phyloP scores from a whole-genome alignment of 2,329 filamentous ascomycete genomes.

The Fusarium proliferatum region DNA sequence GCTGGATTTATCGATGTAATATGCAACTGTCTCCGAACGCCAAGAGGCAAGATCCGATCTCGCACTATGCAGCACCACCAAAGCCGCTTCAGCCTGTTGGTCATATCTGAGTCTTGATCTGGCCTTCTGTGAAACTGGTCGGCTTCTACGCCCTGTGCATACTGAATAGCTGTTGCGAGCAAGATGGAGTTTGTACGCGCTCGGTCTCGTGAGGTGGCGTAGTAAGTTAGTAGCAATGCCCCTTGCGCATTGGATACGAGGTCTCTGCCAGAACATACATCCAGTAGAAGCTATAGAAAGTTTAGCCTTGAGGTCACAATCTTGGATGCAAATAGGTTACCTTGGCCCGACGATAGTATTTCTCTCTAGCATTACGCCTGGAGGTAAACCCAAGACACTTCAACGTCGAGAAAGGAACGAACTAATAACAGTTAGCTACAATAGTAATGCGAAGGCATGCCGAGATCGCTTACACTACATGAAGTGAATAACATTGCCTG shows the following conservation, averaged over 20 bases:
- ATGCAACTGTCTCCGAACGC: not conserved
- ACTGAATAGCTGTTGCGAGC: not conserved
- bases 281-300: not conserved
- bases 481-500: not conserved
- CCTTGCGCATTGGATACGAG: not conserved
- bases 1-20: not conserved
- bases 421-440: not conserved
- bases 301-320: not conserved
- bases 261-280: accelerated
- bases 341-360: not conserved
- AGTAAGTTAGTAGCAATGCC: accelerated
- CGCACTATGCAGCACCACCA: not conserved
- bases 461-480: not conserved
- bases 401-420: not conserved
- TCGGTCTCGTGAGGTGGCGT: not conserved
- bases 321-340: not conserved
- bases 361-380: not conserved
- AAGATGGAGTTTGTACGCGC: not conserved
- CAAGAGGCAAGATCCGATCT: not conserved
- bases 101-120: accelerated
- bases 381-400: not conserved
- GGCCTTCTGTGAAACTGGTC: not conserved
- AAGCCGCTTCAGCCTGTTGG: accelerated
- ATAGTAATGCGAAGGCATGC: no score
- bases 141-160: accelerated